Percentiles rank a stretch among this genome's conserved stretches.
phyloP scores from a whole-genome alignment of 148 eudicot species.

The Rhododendron mucronatum region DNA sequence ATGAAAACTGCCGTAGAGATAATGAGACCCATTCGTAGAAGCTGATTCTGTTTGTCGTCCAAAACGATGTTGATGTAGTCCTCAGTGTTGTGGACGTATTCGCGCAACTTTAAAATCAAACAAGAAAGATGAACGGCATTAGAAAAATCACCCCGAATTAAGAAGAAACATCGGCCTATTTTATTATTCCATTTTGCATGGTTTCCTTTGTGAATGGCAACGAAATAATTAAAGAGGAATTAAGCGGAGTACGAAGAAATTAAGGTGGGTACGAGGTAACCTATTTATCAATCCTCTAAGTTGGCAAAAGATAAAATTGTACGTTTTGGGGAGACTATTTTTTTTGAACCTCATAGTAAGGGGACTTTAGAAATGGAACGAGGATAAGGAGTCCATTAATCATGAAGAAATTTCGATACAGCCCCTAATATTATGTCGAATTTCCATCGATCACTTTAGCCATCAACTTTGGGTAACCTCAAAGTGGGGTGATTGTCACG shows the following conservation, averaged over 20 bases:
- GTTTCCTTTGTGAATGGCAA: background rate
- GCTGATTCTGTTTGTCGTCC: background rate
- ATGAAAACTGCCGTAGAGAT: background rate
- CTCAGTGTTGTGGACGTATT: background rate
- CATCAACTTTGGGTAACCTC: too few species aligned
- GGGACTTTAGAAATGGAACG: too few species aligned
- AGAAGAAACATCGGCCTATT: background rate
- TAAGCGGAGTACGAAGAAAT: background rate
- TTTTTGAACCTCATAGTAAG: too few species aligned
- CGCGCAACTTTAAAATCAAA: background rate
- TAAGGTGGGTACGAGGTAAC: background rate
- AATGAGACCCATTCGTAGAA: background rate
- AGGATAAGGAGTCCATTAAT: too few species aligned
- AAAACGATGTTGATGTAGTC: background rate
- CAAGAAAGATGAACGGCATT: background rate
- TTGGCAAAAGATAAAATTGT: too few species aligned
- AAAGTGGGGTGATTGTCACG: too few species aligned
- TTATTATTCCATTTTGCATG: background rate
- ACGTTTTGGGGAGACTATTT: too few species aligned
- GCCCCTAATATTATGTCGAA: too few species aligned
- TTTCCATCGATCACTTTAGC: too few species aligned
- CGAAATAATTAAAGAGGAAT: background rate
- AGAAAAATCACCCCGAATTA: background rate
- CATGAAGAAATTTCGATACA: too few species aligned
- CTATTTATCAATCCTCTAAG: too few species aligned